Conservation (phyloP, 2,329 filamentous ascomycete species). For the Mycosphaerella sp. region DNA sequence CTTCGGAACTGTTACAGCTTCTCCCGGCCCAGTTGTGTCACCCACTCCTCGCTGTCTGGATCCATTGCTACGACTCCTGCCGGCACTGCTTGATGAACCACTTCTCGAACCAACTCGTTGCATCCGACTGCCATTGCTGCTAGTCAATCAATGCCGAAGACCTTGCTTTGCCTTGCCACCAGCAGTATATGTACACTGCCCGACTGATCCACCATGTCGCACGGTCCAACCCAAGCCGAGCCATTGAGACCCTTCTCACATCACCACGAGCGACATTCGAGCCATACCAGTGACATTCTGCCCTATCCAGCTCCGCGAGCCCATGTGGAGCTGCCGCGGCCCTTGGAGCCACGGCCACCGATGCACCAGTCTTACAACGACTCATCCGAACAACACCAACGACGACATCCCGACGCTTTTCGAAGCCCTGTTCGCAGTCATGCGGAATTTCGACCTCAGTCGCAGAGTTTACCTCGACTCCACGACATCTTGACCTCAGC, state of each 20-base stretch:
- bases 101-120: neutral
- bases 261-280: conserved; percentile 19
- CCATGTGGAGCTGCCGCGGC: conserved; percentile 23
- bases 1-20: conserved; percentile 2
- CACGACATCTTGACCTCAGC: conserved; percentile 29
- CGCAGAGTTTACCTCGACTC: conserved; percentile 27
- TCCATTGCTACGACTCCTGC: conserved; percentile 1
- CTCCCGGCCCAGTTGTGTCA: conserved; percentile 4
- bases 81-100: conserved; percentile 10
- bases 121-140: conserved; percentile 1
- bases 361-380: conserved; percentile 20
- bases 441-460: conserved; percentile 21
- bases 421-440: conserved; percentile 11
- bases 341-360: conserved; percentile 25
- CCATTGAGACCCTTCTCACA: conserved; percentile 10
- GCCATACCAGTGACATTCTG: conserved; percentile 13
- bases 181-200: neutral
- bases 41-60: neutral
- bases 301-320: conserved; percentile 17
- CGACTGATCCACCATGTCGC: conserved; percentile 10
- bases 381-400: conserved; percentile 5
- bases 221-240: conserved; percentile 11
- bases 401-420: conserved; percentile 20
- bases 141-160: conserved; percentile 5
- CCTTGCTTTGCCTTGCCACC: neutral